Percentiles rank a stretch among this genome's conserved stretches.
phyloP scores from a whole-genome alignment of 345 rosid species.

The Melaleuca alternifolia region DNA sequence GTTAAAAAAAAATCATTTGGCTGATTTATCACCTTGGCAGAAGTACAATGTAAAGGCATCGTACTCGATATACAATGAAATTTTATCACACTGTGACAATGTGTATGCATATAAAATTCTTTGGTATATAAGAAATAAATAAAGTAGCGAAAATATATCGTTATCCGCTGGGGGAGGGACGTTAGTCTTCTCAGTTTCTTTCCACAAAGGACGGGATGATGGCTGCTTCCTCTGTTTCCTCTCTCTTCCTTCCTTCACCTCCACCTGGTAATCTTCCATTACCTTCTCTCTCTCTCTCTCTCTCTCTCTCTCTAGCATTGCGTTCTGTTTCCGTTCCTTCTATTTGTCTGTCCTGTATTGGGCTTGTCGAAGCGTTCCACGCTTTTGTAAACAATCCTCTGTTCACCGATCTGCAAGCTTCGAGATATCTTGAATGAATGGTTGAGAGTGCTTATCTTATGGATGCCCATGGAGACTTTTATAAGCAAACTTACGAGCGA shows the following conservation, averaged over 20 bases:
- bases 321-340: not conserved
- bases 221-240: slow-evolving; percentile 44
- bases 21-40: too few relatives aligned
- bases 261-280: slow-evolving; percentile 17
- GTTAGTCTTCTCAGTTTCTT: not conserved
- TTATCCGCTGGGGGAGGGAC: slow-evolving; percentile 28
- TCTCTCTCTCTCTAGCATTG: not conserved
- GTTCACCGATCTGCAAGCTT: not conserved
- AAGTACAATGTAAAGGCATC: too few relatives aligned
- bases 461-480: not conserved
- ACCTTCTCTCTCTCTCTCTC: not conserved
- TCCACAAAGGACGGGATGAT: slow-evolving; percentile 4
- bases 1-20: too few relatives aligned
- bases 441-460: not conserved
- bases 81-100: not conserved
- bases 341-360: not conserved
- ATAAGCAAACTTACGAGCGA: not conserved
- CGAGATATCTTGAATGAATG: not conserved
- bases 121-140: not conserved
- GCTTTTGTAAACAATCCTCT: not conserved
- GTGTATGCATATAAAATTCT: not conserved
- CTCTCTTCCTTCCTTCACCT: slow-evolving; percentile 36
- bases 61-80: too few relatives aligned
- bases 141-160: slow-evolving; percentile 32
- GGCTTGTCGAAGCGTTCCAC: not conserved